Evolutionary conservation across 306 rosid species (phyloP).

Genomic region (Amphicarpaea edgeworthii): DNA sequence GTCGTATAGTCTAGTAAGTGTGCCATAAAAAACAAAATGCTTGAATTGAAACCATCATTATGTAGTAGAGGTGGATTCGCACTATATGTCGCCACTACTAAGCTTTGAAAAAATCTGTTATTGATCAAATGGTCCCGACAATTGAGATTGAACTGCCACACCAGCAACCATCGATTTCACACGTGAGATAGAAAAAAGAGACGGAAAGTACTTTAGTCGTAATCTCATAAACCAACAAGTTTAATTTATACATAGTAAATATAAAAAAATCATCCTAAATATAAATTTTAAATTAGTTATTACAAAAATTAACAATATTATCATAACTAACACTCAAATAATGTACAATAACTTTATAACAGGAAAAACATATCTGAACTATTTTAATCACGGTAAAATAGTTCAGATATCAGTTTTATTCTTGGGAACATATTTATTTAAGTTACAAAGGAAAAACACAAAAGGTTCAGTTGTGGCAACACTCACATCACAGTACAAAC

Average conservation of each 20-base stretch:
- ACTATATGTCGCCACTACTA: too few relatives aligned
- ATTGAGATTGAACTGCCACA: not conserved
- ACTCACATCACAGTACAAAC: conserved; percentile 19
- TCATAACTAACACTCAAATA: too few relatives aligned
- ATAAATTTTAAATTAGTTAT: too few relatives aligned
- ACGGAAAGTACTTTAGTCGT: not conserved
- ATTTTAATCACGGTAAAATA: not conserved
- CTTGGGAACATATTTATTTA: conserved; percentile 27
- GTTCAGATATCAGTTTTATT: conserved; percentile 31
- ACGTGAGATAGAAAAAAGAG: not conserved
- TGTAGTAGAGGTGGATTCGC: too few relatives aligned
- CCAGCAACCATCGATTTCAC: not conserved
- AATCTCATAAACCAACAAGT: not conserved
- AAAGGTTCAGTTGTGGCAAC: not conserved
- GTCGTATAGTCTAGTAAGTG: too few relatives aligned
- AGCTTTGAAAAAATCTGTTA: not conserved
- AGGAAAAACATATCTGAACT: not conserved
- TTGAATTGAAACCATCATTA: too few relatives aligned
- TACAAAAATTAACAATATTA: too few relatives aligned
- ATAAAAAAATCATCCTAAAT: too few relatives aligned
- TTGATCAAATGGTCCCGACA: not conserved
- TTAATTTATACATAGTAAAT: too few relatives aligned
- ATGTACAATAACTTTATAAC: too few relatives aligned
- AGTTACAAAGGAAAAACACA: conserved; percentile 9
- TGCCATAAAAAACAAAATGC: too few relatives aligned